A percentile compares a stretch with the other conserved stretches of the same genome.
These are phyloP conservation scores for Clavariopsis aquatica DNA, from an alignment of 495 filamentous ascomycete genomes.

Conservation along the genomic window DNA sequence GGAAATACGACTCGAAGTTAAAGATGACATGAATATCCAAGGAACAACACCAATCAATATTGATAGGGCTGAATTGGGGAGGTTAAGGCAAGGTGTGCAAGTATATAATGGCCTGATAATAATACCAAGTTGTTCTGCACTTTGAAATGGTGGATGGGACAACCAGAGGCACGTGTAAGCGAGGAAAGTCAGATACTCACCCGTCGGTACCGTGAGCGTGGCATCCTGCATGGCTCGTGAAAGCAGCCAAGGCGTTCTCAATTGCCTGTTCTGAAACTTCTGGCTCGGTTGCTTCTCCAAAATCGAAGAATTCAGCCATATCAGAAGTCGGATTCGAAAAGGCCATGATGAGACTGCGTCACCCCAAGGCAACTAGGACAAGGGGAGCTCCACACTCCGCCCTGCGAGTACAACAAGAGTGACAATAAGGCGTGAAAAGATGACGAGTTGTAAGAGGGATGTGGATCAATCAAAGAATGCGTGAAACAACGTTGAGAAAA, in stretches of 20 bases:
- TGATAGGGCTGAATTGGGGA: too few species aligned
- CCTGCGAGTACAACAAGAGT: slow-evolving; percentile 7
- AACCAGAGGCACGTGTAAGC: neutral
- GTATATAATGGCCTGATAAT: neutral
- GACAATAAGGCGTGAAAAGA: slow-evolving; percentile 4
- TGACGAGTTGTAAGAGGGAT: slow-evolving; percentile 12
- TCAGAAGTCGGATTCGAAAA: slow-evolving; percentile 26
- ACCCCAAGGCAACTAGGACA: neutral
- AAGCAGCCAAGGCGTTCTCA: slow-evolving; percentile 2
- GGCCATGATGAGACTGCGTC: slow-evolving; percentile 25
- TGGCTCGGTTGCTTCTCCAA: slow-evolving; percentile 37
- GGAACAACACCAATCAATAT: too few species aligned
- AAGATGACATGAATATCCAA: too few species aligned
- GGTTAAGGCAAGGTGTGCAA: too few species aligned
- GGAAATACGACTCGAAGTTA: too few species aligned
- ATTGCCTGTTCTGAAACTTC: slow-evolving; percentile 22
- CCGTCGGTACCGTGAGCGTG: slow-evolving; percentile 25
- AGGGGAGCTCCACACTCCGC: slow-evolving; percentile 2
- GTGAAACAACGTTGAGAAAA: slow-evolving; percentile 10
- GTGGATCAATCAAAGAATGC: neutral
- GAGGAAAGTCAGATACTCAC: neutral
- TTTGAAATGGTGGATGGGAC: neutral
- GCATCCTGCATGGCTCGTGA: slow-evolving; percentile 4
- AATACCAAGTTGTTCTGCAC: neutral
- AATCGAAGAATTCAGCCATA: slow-evolving; percentile 41